These are phyloP conservation scores for Cyberlindnera maritima DNA, from an alignment of 805 yeast species.

Conservation along the genomic window DNA sequence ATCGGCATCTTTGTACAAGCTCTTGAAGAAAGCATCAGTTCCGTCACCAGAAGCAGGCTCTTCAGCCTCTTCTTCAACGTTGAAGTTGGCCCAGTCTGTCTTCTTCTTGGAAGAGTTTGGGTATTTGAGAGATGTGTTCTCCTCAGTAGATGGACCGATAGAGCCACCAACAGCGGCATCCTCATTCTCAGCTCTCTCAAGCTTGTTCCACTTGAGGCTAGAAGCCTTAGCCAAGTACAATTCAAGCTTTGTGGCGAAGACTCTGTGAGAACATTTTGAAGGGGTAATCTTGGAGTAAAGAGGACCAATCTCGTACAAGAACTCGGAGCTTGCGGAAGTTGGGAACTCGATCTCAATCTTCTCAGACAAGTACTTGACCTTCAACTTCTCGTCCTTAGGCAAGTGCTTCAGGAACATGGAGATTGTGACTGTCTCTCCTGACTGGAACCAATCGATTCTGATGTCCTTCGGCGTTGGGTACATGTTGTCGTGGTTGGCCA, in stretches of 20 bases:
- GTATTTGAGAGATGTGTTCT: slow-evolving; percentile 31
- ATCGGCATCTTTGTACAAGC: slow-evolving; percentile 74
- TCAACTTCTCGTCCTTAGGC: slow-evolving; percentile 44
- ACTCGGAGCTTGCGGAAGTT: slow-evolving; percentile 49
- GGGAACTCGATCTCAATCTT: slow-evolving; percentile 46
- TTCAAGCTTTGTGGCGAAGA: slow-evolving; percentile 76
- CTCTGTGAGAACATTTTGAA: slow-evolving; percentile 40
- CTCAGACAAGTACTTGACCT: slow-evolving; percentile 36
- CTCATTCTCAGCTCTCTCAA: slow-evolving; percentile 30
- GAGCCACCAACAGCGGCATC: slow-evolving; percentile 4
- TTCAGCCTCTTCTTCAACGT: slow-evolving; percentile 39
- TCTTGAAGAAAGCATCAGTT: slow-evolving; percentile 69
- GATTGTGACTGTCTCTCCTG: slow-evolving; percentile 51
- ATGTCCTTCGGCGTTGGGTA: slow-evolving; percentile 31
- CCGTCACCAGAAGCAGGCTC: slow-evolving; percentile 42
- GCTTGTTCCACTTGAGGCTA: slow-evolving; percentile 50
- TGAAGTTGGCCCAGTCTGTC: slow-evolving; percentile 68
- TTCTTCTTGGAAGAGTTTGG: slow-evolving; percentile 65
- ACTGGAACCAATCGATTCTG: slow-evolving; percentile 75
- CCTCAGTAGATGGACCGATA: neutral
- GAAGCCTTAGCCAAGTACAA: slow-evolving; percentile 50
- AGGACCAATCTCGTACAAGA: slow-evolving; percentile 53
- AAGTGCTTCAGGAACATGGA: slow-evolving; percentile 71
- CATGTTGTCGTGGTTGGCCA: slow-evolving; percentile 24
- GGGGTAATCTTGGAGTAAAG: slow-evolving; percentile 51